These are phyloP conservation scores for Blastobotrys apis DNA, from an alignment of 1,139 yeast species.

Conservation along the genomic window DNA sequence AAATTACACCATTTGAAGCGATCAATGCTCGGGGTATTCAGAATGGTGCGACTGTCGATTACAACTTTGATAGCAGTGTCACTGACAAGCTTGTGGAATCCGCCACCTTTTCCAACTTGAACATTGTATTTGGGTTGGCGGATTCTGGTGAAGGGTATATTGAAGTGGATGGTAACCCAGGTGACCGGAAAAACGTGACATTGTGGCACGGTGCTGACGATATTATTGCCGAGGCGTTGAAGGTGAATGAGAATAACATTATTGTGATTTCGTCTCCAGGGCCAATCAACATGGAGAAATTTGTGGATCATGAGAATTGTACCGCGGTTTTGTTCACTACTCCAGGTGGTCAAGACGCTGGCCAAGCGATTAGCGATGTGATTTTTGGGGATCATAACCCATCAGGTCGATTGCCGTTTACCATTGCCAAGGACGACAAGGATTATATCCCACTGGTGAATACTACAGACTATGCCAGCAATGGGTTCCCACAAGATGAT, in stretches of 20 bases:
- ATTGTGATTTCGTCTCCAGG: slow-evolving; percentile 58
- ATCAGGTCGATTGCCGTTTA: slow-evolving; percentile 59
- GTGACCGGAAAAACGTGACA: slow-evolving; percentile 54
- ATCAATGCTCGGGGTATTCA: slow-evolving; percentile 16
- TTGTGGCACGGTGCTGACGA: slow-evolving; percentile 61
- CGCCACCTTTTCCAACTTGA: slow-evolving; percentile 49
- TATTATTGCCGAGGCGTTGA: slow-evolving; percentile 47
- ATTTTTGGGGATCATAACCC: slow-evolving; percentile 58
- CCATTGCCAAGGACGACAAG: slow-evolving; percentile 53
- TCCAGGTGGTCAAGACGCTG: slow-evolving; percentile 56
- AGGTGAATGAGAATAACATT: slow-evolving; percentile 49
- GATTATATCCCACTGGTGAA: slow-evolving; percentile 52
- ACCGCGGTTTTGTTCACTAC: slow-evolving; percentile 54
- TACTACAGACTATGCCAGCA: slow-evolving; percentile 24
- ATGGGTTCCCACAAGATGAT: slow-evolving; percentile 42
- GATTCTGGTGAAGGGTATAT: slow-evolving; percentile 57
- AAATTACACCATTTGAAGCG: slow-evolving; percentile 14
- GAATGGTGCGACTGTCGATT: slow-evolving; percentile 23
- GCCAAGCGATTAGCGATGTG: slow-evolving; percentile 45
- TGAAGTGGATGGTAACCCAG: slow-evolving; percentile 51
- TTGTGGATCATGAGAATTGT: slow-evolving; percentile 56
- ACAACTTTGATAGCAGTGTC: slow-evolving; percentile 19
- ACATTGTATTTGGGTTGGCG: slow-evolving; percentile 47
- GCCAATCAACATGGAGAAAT: slow-evolving; percentile 54
- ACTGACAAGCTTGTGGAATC: slow-evolving; percentile 28